Evolutionary conservation across 208 protist genomes (phyloP).

Genomic region (Leishmania amazonensis): DNA sequence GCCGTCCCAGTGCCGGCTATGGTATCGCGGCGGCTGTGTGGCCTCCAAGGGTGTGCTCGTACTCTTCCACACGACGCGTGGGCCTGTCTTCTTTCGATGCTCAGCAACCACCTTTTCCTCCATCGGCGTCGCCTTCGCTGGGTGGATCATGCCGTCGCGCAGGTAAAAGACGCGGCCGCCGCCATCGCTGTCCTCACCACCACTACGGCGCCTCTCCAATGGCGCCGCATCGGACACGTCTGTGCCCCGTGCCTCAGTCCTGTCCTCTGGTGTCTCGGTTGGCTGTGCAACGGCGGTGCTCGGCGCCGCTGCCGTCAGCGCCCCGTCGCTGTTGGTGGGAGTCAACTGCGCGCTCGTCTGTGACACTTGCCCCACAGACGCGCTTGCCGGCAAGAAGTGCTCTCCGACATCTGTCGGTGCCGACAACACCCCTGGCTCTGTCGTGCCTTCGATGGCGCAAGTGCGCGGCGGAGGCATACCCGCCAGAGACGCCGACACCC

Average conservation of each 20-base stretch:
- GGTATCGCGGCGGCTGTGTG: constrained; percentile 39
- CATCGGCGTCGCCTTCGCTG: constrained; percentile 1
- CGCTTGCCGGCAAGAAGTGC: neutral
- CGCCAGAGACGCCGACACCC: neutral
- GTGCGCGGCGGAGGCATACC: neutral
- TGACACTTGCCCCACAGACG: neutral
- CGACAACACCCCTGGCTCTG: neutral
- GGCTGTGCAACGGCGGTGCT: neutral
- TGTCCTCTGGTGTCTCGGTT: neutral
- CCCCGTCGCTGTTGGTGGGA: neutral
- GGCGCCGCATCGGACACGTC: neutral
- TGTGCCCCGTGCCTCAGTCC: neutral
- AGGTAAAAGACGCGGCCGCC: constrained; percentile 27
- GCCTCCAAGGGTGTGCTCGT: constrained; percentile 6
- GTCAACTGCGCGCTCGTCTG: too few relatives aligned
- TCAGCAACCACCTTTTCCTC: constrained; percentile 4
- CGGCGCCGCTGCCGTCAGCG: neutral
- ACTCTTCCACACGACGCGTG: constrained; percentile 23
- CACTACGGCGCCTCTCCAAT: neutral
- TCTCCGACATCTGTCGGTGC: constrained; percentile 2
- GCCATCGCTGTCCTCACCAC: neutral
- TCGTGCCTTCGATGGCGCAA: neutral
- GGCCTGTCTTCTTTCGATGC: constrained; percentile 1
- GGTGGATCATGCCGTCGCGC: constrained; percentile 9
- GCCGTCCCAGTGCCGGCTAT: constrained; percentile 57